Evolutionary conservation across 2,329 filamentous ascomycete species (phyloP).

Genomic region (Hymenoscyphus fructigenus): DNA sequence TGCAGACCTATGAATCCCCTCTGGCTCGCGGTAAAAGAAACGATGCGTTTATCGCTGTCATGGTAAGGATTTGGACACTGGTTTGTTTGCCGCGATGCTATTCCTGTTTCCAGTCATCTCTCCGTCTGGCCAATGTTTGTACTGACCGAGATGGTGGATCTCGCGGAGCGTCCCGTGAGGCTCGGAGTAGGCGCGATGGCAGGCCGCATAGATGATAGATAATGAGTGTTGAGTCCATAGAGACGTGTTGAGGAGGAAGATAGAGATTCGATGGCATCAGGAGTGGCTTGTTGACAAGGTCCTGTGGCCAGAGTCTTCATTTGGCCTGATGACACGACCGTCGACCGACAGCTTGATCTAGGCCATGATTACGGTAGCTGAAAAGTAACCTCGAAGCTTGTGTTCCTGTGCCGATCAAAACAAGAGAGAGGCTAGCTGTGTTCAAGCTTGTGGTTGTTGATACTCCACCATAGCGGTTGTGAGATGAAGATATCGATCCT

Average conservation of each 20-base stretch:
- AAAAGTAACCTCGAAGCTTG: neutral
- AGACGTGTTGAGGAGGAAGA: slow-evolving; percentile 17
- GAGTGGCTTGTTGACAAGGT: neutral
- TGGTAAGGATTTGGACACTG: slow-evolving; percentile 24
- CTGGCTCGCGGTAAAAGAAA: slow-evolving; percentile 29
- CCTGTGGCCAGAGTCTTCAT: slow-evolving; percentile 1
- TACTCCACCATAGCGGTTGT: neutral
- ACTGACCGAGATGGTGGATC: slow-evolving; percentile 9
- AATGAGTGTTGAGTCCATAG: slow-evolving; percentile 8
- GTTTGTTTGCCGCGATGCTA: slow-evolving; percentile 23
- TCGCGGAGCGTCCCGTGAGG: slow-evolving; percentile 20
- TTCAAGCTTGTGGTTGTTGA: neutral
- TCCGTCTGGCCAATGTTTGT: slow-evolving; percentile 8
- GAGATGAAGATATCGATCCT: neutral
- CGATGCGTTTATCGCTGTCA: slow-evolving; percentile 16
- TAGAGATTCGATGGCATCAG: slow-evolving; percentile 13
- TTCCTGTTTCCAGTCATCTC: slow-evolving; percentile 14
- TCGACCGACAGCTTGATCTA: neutral
- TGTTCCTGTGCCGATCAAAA: neutral
- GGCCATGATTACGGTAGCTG: neutral
- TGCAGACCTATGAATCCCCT: slow-evolving; percentile 21
- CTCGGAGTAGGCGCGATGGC: slow-evolving; percentile 25
- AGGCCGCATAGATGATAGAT: slow-evolving; percentile 16
- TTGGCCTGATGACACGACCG: neutral
- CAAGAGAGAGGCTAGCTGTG: neutral